phyloP scores from a whole-genome alignment of 2,329 filamentous ascomycete genomes.

The Aspergillus carbonarius region DNA sequence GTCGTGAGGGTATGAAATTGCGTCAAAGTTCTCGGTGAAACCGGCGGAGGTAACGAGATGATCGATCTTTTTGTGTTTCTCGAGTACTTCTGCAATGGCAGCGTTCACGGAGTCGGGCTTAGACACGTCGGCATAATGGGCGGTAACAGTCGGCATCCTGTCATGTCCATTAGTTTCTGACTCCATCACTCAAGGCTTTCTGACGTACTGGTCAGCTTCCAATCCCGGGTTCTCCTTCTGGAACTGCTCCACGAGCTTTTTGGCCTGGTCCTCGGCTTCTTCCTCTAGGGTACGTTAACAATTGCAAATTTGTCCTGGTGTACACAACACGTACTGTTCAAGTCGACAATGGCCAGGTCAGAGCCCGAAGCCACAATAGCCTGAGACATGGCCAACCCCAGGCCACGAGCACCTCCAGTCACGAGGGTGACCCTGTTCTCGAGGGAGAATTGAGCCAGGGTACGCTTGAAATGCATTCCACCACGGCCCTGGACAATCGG shows the following conservation, averaged over 20 bases:
- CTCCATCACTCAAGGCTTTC: too few relatives aligned
- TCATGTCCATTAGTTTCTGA: neutral
- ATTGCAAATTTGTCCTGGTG: neutral
- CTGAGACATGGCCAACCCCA: constrained; percentile 91
- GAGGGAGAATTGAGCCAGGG: constrained; percentile 80
- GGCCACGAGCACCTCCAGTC: constrained; percentile 83
- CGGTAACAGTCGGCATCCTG: constrained; percentile 77
- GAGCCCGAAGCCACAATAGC: constrained; percentile 85
- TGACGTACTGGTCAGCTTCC: constrained; percentile 53
- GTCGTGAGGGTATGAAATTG: constrained; percentile 85
- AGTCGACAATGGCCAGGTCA: constrained; percentile 86
- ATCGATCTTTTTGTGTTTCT: constrained; percentile 78
- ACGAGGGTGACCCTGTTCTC: constrained; percentile 81
- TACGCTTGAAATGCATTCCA: constrained; percentile 79
- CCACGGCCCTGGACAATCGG: constrained; percentile 72
- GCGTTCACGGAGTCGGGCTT: constrained; percentile 73
- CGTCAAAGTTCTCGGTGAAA: constrained; percentile 94
- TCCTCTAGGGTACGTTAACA: constrained; percentile 58
- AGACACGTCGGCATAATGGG: constrained; percentile 86
- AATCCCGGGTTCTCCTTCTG: constrained; percentile 75
- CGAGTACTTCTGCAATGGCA: constrained; percentile 68
- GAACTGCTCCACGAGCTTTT: constrained; percentile 72
- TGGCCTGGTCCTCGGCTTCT: constrained; percentile 75
- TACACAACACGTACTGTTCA: constrained; percentile 68
- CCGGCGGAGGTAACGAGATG: constrained; percentile 93